Base-by-base conservation (phyloP, 345 rosid species). In the Nephelium lappaceum region DNA sequence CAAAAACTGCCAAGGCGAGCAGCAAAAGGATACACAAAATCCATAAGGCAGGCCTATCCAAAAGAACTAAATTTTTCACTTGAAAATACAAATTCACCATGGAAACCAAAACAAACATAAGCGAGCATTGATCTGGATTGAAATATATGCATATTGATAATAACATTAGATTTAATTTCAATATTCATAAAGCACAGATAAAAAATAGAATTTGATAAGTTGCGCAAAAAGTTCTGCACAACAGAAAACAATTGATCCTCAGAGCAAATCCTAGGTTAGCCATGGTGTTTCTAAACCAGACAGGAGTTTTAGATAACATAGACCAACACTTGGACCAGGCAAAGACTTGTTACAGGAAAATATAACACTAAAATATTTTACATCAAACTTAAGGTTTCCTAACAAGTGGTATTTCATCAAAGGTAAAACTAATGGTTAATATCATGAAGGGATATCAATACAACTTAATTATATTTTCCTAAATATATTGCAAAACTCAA, bases 241-340 rank as follows among this genome's bases (percentile, higher is more conserved):
- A 61, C 16, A 16, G 23, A 15, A 61, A 15, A 73, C 23, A 71
- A 53, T 49, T 71, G 63, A 51, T 11, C 74, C 43, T 25, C 12
- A 51, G 8, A 71, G 43, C n/a, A 51, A 71, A 71, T 9, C 63
- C 25, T 25, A 51, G 4, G 43, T 18, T 60, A 71, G 72, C 39
- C 18, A 72, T 18, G 47, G 75, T 55, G 47, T 36, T 72, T 72
- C 75, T 36, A 72, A 72, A 31, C 74, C 41, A 72, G 64, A 62
- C 8, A 51, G 25, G 2, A 31, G 64, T 19, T 11, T 3, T 19
- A 36, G 36, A 51, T 19, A 51, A 72, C 45, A 72, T 36, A 55
- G 58, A 42, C 5, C 38, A 55, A 36, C 64, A 55, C 55, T 11
- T 55, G 0, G 6, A n/a, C 19, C 5, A 61, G 18, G 11, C n/a